Conservation (phyloP, 2,329 filamentous ascomycete genomes). For the Chaetothyriales sp. region DNA sequence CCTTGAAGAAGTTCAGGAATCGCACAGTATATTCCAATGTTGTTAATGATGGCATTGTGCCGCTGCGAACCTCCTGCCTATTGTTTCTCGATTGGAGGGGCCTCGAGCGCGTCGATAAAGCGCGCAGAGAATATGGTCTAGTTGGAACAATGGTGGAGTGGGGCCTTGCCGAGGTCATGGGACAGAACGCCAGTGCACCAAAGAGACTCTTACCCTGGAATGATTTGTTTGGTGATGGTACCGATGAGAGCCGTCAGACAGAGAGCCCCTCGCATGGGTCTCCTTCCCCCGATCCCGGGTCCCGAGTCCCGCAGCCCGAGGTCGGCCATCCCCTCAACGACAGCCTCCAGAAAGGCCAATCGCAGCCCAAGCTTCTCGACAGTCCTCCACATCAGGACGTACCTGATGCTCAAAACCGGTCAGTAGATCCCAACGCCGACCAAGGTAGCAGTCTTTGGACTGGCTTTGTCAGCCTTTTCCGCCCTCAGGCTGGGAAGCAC, state of each 20-base stretch:
- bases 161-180: constrained; percentile 86
- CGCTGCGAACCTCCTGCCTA: constrained; percentile 86
- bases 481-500: constrained; percentile 35
- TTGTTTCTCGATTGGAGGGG: constrained; percentile 95
- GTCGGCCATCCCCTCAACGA: constrained; percentile 15
- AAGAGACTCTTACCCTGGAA: constrained; percentile 23
- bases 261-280: constrained; percentile 6
- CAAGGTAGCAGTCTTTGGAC: constrained; percentile 40
- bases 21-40: constrained; percentile 76
- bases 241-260: constrained; percentile 12
- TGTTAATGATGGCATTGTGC: constrained; percentile 82
- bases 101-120: constrained; percentile 84
- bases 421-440: constrained; percentile 7
- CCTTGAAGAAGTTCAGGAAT: constrained; percentile 60
- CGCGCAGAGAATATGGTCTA: constrained; percentile 75
- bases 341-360: constrained; percentile 2
- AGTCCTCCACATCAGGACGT: neutral
- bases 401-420: neutral
- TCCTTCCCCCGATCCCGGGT: constrained; percentile 8
- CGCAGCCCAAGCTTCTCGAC: constrained; percentile 3
- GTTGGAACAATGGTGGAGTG: constrained; percentile 88
- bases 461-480: constrained; percentile 62
- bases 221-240: constrained; percentile 19
- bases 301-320: constrained; percentile 15
- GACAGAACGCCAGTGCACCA: constrained; percentile 47